These are phyloP conservation scores for Backusella parvicylindrica DNA, from an alignment of 192 early-diverging fungal genomes.

Conservation along the genomic window DNA sequence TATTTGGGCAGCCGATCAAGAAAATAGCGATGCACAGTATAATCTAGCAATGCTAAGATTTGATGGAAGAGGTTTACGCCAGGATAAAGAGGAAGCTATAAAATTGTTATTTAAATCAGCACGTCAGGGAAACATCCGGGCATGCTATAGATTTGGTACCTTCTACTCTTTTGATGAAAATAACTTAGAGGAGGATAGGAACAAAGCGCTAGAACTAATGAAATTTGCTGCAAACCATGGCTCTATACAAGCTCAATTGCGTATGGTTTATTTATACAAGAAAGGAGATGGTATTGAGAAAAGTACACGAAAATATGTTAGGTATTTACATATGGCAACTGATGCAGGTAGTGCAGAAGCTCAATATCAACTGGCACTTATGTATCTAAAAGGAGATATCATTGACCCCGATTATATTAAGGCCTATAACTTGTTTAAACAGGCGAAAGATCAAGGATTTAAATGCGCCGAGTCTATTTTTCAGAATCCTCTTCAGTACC, in stretches of 20 bases:
- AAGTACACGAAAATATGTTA: too few species aligned
- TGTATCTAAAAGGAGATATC: not conserved
- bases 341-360: not conserved
- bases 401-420: not conserved
- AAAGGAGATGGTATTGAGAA: too few species aligned
- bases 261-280: too few species aligned
- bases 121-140: not conserved
- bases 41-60: not conserved
- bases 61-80: not conserved
- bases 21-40: not conserved
- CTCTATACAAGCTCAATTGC: too few species aligned
- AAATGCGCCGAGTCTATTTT: not conserved
- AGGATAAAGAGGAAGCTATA: not conserved
- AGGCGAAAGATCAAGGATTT: not conserved
- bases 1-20: not conserved
- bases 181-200: too few species aligned
- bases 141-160: not conserved
- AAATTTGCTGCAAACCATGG: not conserved
- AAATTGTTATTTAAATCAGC: not conserved
- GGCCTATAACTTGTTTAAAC: not conserved
- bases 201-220: not conserved
- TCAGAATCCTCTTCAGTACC: not conserved
- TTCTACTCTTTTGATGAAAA: not conserved
- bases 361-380: not conserved
- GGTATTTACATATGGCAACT: not conserved